Evolutionary conservation across 768 basidiomycete genomes (phyloP), one percentile per base, ranked within the genome.

Genomic region (Amanita pallidorosea): DNA sequence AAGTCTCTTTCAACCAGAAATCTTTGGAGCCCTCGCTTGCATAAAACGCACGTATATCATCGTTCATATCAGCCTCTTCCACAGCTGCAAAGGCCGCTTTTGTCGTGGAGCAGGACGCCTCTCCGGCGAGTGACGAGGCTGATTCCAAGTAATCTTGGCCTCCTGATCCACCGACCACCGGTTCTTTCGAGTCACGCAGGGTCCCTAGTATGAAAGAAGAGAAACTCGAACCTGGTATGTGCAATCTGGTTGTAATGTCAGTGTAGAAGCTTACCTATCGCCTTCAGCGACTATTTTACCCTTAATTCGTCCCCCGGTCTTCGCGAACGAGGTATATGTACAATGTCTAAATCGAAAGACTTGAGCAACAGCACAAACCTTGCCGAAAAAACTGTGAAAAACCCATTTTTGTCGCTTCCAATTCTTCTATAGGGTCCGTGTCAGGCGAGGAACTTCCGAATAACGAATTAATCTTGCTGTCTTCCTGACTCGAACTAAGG

Each of bases 341-440:
- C 34, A n/a, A 45, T 25, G 18, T 51, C 50, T 51, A 42, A 31
- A 42, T 12, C 38, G n/a, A 17, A 33, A 36, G 15, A 15, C 22
- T 43, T 45, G 29, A 51, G 33, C 43, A 45, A 34, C 15, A 31
- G 17, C 34, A 34, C 34, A 17, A 31, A 31, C 23, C 18, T n/a
- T 22, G 18, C 6, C 22, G 35, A 45, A 23, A 23, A 22, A 34
- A 23, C 8, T 5, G 22, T 20, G 20, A 35, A 20, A 34, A 13
- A 51, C 50, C 50, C 42, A 51, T 51, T 51, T 51, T 51, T 13
- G 33, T 20, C 4, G 50, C 41, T 22, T 45, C 50, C 50, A 51
- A 29, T 18, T 13, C 23, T 27, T 51, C 50, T 13, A 44, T 36
- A 27, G 50, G 50, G 5, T 45, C 50, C 11, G 50, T 51, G 11